Percentiles rank a stretch among this genome's conserved stretches.
Evolutionary conservation across 768 basidiomycete genomes (phyloP).

Genomic region (Lanmaoa rubissima): DNA sequence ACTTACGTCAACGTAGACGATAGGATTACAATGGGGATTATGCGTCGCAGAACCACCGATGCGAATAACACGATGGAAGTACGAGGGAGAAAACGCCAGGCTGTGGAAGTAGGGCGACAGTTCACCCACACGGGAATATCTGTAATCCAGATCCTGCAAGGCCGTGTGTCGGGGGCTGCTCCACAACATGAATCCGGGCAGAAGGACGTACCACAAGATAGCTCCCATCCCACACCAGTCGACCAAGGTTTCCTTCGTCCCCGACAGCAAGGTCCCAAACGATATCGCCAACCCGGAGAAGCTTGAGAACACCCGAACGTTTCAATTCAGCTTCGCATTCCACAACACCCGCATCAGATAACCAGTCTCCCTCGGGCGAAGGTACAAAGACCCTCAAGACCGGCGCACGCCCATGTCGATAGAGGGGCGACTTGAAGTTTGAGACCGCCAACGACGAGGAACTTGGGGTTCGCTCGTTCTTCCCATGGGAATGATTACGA

Average conservation of each 20-base stretch:
- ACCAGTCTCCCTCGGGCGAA: slow-evolving; percentile 83
- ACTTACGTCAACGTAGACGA: slow-evolving; percentile 69
- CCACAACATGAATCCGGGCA: slow-evolving; percentile 1
- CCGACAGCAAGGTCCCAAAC: slow-evolving; percentile 87
- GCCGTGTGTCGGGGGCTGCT: not conserved
- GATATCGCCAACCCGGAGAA: slow-evolving; percentile 75
- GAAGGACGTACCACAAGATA: slow-evolving; percentile 70
- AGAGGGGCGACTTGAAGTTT: slow-evolving; percentile 69
- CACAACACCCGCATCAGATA: slow-evolving; percentile 76
- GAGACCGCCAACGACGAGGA: slow-evolving; percentile 17
- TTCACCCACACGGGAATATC: slow-evolving; percentile 73
- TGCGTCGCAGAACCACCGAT: slow-evolving; percentile 35
- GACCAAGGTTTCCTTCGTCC: slow-evolving; percentile 83
- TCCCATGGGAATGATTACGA: slow-evolving; percentile 42
- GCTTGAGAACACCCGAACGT: slow-evolving; percentile 44
- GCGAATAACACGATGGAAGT: slow-evolving; percentile 84
- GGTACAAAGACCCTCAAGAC: slow-evolving; percentile 81
- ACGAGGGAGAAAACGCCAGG: slow-evolving; percentile 81
- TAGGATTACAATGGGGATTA: slow-evolving; percentile 54
- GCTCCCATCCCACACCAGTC: slow-evolving; percentile 85
- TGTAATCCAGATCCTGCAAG: slow-evolving; percentile 78
- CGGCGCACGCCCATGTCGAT: slow-evolving; percentile 69
- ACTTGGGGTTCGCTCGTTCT: slow-evolving; percentile 23
- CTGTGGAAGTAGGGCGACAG: slow-evolving; percentile 78
- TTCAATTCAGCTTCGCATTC: slow-evolving; percentile 82